A percentile compares a stretch with the other conserved stretches of the same genome.
Conservation (phyloP, 768 basidiomycete species). For the Dioszegia hungarica region DNA sequence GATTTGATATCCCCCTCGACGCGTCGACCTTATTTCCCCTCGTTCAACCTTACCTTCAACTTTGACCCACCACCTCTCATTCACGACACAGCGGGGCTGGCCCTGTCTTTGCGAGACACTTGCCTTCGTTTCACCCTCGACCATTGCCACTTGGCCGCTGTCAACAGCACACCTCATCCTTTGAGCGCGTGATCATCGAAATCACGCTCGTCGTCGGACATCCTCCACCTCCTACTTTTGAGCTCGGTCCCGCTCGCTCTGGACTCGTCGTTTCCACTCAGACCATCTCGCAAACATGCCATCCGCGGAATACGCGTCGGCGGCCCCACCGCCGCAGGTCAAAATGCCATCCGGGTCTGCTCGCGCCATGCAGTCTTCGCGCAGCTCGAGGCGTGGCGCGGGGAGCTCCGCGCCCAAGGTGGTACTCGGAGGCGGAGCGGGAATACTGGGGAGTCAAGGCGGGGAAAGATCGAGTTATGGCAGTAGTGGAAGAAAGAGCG, state of each 20-base stretch:
- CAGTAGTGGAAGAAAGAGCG: neutral
- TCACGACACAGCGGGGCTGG: neutral
- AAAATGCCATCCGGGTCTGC: conserved; percentile 5
- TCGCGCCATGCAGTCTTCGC: conserved; percentile 5
- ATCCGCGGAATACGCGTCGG: neutral
- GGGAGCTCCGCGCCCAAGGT: conserved; percentile 23
- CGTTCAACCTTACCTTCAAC: too few relatives aligned
- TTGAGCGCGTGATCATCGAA: too few relatives aligned
- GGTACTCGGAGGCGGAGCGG: conserved; percentile 24
- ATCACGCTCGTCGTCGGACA: too few relatives aligned
- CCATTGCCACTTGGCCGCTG: too few relatives aligned
- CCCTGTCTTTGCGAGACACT: neutral
- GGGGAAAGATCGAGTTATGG: conserved; percentile 8
- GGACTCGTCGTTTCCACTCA: too few relatives aligned
- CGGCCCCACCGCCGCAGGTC: neutral
- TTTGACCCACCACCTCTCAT: too few relatives aligned
- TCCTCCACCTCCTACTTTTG: too few relatives aligned
- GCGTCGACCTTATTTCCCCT: too few relatives aligned
- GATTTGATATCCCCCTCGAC: neutral
- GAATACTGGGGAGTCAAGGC: conserved; percentile 8
- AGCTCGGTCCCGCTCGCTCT: too few relatives aligned
- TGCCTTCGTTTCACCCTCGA: neutral
- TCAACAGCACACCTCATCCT: too few relatives aligned
- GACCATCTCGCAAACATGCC: neutral
- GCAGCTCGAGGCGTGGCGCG: conserved; percentile 14